Conservation (phyloP, 345 rosid genomes). For the Euclidium syriacum region DNA sequence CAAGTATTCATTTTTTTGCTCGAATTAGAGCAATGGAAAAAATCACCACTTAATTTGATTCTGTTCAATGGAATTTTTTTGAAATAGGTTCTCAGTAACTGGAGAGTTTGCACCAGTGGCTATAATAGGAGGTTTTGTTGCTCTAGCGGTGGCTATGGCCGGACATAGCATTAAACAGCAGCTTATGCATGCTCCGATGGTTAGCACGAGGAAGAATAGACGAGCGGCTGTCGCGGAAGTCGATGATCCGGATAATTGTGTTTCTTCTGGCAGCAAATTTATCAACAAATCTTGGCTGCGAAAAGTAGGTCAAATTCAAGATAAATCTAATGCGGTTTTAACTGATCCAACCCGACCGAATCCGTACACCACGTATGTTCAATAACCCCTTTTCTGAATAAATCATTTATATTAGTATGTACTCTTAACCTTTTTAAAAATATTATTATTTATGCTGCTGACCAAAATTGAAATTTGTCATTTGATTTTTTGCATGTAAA, state of each 20-base stretch:
- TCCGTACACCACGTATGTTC: constrained; percentile 35
- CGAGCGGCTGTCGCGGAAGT: constrained; percentile 44
- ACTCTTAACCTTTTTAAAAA: no score
- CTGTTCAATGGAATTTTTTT: background rate
- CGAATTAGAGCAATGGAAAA: no score
- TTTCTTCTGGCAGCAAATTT: constrained; percentile 30
- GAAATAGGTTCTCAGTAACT: constrained; percentile 28
- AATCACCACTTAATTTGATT: background rate
- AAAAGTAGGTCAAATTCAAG: constrained; percentile 48
- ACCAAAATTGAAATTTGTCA: background rate
- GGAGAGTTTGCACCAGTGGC: constrained; percentile 43
- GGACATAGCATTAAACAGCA: constrained; percentile 46
- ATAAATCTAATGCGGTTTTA: constrained; percentile 21
- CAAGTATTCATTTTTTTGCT: no score
- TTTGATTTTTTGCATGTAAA: background rate
- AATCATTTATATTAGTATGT: no score
- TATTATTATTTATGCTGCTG: background rate
- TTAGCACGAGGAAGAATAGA: constrained; percentile 40
- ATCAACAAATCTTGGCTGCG: constrained; percentile 46
- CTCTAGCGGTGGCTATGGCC: constrained; percentile 29
- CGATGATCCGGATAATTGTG: constrained; percentile 38
- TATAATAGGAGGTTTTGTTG: constrained; percentile 38
- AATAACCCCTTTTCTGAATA: no score
- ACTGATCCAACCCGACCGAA: constrained; percentile 29
- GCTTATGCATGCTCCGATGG: constrained; percentile 38